Conservation (phyloP, 2,329 filamentous ascomycete genomes). For the Exophiala phaeomuriformis region DNA sequence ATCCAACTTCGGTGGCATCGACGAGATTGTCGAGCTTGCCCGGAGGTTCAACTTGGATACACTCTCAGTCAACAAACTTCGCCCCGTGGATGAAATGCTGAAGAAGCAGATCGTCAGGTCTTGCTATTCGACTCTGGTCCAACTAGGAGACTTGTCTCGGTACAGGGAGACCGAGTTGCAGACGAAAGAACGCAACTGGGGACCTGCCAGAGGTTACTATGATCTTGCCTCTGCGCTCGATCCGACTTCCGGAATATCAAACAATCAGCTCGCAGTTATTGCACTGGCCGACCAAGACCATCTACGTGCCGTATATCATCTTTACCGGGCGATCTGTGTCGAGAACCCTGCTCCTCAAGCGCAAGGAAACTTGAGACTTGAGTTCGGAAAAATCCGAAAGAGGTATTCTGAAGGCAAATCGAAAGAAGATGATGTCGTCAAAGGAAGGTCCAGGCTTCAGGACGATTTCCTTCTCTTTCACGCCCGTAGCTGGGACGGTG, state of each 20-base stretch:
- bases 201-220: constrained; percentile 76
- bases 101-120: constrained; percentile 58
- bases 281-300: constrained; percentile 69
- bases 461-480: constrained; percentile 28
- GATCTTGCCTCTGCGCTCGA: constrained; percentile 69
- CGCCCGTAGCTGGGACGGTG: constrained; percentile 8
- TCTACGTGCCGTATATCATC: constrained; percentile 77
- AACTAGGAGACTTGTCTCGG: constrained; percentile 80
- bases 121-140: constrained; percentile 76
- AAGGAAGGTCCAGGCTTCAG: constrained; percentile 28
- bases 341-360: constrained; percentile 68
- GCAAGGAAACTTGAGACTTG: constrained; percentile 66
- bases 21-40: constrained; percentile 53
- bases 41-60: constrained; percentile 43
- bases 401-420: constrained; percentile 51
- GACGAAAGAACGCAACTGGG: constrained; percentile 67
- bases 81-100: constrained; percentile 45
- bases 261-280: constrained; percentile 87
- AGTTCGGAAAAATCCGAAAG: constrained; percentile 61
- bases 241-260: constrained; percentile 70
- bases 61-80: constrained; percentile 40
- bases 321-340: constrained; percentile 74
- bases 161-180: constrained; percentile 71
- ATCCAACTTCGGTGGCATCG: constrained; percentile 49
- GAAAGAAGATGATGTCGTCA: constrained; percentile 37